Evolutionary conservation across 495 filamentous ascomycete species (phyloP).

Genomic region (Extremus antarcticus): DNA sequence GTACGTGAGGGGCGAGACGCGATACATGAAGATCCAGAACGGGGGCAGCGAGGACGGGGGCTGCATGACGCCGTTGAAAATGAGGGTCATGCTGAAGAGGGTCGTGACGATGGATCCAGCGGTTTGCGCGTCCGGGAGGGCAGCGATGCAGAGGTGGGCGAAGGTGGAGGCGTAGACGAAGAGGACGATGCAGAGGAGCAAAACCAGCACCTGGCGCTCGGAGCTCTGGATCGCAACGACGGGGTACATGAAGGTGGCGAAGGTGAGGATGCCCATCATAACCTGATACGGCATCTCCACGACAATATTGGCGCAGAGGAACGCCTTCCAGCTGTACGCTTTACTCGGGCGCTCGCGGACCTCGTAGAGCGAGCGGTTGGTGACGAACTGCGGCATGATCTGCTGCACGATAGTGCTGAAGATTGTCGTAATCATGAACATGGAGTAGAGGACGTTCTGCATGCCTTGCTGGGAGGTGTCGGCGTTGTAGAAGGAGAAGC

Average conservation of each 20-base stretch:
- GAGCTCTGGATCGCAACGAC: constrained; percentile 35
- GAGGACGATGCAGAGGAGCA: constrained; percentile 51
- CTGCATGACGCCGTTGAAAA: constrained; percentile 54
- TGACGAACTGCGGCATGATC: constrained; percentile 47
- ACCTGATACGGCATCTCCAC: constrained; percentile 42
- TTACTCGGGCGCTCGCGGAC: constrained; percentile 44
- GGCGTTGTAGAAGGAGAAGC: constrained; percentile 37
- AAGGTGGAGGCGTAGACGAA: constrained; percentile 19
- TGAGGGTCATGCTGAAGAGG: constrained; percentile 34
- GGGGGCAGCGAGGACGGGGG: constrained; percentile 35
- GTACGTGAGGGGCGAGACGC: constrained; percentile 48
- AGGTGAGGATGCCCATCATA: constrained; percentile 8
- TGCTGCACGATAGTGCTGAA: constrained; percentile 42
- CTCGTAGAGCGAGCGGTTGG: constrained; percentile 45
- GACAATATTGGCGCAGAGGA: constrained; percentile 41
- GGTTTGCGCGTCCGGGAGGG: constrained; percentile 12
- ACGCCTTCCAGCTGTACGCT: constrained; percentile 46
- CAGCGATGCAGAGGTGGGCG: constrained; percentile 12
- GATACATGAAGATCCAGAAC: constrained; percentile 24
- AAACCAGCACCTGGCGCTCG: constrained; percentile 48
- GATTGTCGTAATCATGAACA: constrained; percentile 51
- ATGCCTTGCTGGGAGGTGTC: constrained; percentile 22
- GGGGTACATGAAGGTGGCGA: constrained; percentile 12
- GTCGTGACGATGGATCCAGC: constrained; percentile 8
- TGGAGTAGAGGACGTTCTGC: constrained; percentile 57